phyloP scores from a whole-genome alignment of 2,329 filamentous ascomycete genomes.

The Mariannaea elegans region DNA sequence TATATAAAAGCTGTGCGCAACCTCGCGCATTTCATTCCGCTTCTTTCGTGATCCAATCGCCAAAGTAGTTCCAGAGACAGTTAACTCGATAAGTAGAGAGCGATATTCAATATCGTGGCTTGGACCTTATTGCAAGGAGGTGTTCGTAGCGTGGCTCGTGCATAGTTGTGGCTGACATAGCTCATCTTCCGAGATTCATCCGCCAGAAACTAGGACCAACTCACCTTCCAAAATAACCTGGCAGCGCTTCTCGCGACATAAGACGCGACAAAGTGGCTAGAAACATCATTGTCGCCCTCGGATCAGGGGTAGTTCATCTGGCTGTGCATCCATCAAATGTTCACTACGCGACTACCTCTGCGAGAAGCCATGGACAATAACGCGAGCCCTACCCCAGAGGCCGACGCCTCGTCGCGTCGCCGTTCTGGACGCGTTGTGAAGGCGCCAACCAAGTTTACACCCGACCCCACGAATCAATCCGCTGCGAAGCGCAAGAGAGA shows the following conservation, averaged over 20 bases:
- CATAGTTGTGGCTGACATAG: constrained; percentile 23
- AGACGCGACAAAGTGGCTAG: constrained; percentile 42
- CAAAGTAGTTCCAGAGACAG: too few species aligned
- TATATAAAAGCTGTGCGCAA: not conserved
- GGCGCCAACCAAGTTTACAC: constrained; percentile 67
- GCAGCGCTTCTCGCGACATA: constrained; percentile 40
- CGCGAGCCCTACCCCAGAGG: constrained; percentile 62
- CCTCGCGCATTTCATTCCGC: not conserved
- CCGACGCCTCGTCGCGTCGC: constrained; percentile 64
- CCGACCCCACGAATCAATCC: constrained; percentile 54
- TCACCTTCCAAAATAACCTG: constrained; percentile 40
- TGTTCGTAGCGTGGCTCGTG: constrained; percentile 20
- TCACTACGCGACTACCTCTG: constrained; percentile 31
- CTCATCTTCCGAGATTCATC: constrained; percentile 37
- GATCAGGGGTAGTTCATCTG: constrained; percentile 37
- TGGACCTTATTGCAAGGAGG: too few species aligned
- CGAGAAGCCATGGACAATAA: constrained; percentile 61
- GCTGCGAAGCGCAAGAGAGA: constrained; percentile 67
- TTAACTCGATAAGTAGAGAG: too few species aligned
- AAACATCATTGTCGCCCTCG: constrained; percentile 42
- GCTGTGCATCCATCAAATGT: constrained; percentile 31
- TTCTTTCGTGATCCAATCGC: not conserved
- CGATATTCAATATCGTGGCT: constrained; percentile 31
- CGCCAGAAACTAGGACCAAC: constrained; percentile 28
- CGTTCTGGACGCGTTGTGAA: constrained; percentile 74